A percentile compares a stretch with the other conserved stretches of the same genome.
Evolutionary conservation across 495 filamentous ascomycete species (phyloP).

Genomic region (Podospora didyma): DNA sequence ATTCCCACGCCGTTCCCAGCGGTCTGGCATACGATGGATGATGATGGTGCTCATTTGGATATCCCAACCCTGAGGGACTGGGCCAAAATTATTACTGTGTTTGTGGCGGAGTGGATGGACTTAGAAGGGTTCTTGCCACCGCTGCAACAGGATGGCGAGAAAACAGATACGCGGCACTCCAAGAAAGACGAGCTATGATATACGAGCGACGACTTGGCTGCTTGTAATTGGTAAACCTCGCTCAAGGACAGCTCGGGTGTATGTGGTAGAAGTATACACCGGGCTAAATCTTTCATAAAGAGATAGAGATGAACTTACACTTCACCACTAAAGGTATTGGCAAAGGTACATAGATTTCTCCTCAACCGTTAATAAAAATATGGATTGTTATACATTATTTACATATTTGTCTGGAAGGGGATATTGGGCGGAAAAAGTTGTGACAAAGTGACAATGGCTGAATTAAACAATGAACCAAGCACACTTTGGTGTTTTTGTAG

Average conservation of each 20-base stretch:
- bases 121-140: constrained; percentile 62
- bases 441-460: no score
- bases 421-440: no score
- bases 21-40: constrained; percentile 82
- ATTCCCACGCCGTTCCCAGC: constrained; percentile 78
- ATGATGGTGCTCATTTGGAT: constrained; percentile 86
- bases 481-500: no score
- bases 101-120: constrained; percentile 92
- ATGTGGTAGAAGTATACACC: no score
- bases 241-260: neutral
- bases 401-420: no score
- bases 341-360: no score
- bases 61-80: constrained; percentile 81
- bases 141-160: neutral
- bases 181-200: constrained; percentile 24
- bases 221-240: neutral
- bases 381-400: no score
- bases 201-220: neutral
- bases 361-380: no score
- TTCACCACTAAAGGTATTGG: no score
- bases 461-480: no score
- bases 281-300: no score
- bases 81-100: constrained; percentile 74
- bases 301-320: no score
- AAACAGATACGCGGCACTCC: neutral